Evolutionary conservation across 352 stramenopile species (phyloP), one percentile per base, ranked within the genome.

Genomic region (Phytophthora brassicae): DNA sequence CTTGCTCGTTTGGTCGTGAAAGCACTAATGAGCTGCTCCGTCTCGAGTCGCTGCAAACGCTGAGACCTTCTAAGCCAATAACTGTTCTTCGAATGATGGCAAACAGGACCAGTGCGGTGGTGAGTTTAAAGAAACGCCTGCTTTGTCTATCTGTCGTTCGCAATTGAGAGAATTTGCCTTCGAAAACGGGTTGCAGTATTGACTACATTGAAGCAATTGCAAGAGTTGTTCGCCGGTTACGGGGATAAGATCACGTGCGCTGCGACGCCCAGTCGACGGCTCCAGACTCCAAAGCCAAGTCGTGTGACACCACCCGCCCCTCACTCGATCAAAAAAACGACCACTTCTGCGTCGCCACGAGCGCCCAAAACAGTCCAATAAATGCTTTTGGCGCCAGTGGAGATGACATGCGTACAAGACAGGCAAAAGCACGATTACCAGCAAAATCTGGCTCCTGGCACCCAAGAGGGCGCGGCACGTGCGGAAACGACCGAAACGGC

Each of bases 41-140:
- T 60, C 36, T 51, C 44, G 43, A 59, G 47, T 65, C 31, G 47
- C 35, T 22, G 29, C 31, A 31, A 42, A n/a, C 31, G 5, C 31
- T 38, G 31, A 29, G n/a, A n/a, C n/a, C n/a, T n/a, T n/a, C n/a
- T n/a, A 45, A 17, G 35, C 38, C n/a, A n/a, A 33, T 43, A 4
- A 42, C 48, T 57, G 41, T 68, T 68, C 52, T 67, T 72, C 58
- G 58, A 64, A 63, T 61, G 54, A 61, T 60, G 31, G 26, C 39
- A 45, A 57, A 31, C 20, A 26, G 48, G 36, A 56, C 44, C 45
- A 46, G 54, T 56, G 53, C n/a, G n/a, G 53, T 68, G 45, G n/a
- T 56, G 50, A 52, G 47, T 45, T 28, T 11, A 19, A 16, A n/a
- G 49, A 64, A 72, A 66, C 63, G 64, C 23, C 50, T 24, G 16